Conservation (phyloP, 2,329 filamentous ascomycete genomes). For the Penicillium sp. region DNA sequence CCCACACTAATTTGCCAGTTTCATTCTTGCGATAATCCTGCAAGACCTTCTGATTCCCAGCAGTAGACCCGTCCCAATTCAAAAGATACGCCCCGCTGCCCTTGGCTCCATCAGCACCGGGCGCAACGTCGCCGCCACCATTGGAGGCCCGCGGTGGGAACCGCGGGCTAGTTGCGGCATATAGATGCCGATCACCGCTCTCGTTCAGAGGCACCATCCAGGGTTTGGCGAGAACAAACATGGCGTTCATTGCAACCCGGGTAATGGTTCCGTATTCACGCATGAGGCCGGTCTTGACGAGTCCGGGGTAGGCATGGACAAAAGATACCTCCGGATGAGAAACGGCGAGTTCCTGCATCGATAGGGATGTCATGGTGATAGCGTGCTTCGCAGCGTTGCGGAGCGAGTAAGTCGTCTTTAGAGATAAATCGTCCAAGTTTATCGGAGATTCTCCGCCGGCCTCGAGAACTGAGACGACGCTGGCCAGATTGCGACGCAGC, state of each 20-base stretch:
- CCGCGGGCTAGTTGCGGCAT: slow-evolving; percentile 15
- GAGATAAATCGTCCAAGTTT: slow-evolving; percentile 14
- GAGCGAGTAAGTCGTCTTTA: slow-evolving; percentile 13
- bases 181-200: slow-evolving; percentile 19
- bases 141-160: slow-evolving; percentile 9
- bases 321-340: slow-evolving; percentile 50
- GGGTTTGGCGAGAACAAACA: slow-evolving; percentile 7
- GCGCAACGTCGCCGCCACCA: slow-evolving; percentile 5
- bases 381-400: slow-evolving; percentile 15
- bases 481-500: slow-evolving; percentile 6
- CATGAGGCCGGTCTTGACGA: slow-evolving; percentile 33
- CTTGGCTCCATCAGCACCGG: slow-evolving; percentile 12
- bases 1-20: slow-evolving; percentile 14
- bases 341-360: slow-evolving; percentile 42
- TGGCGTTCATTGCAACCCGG: slow-evolving; percentile 3
- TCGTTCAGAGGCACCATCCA: slow-evolving; percentile 14
- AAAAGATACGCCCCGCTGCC: slow-evolving; percentile 19
- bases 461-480: slow-evolving; percentile 16
- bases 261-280: slow-evolving; percentile 9
- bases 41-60: slow-evolving; percentile 10
- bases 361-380: slow-evolving; percentile 17
- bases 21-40: slow-evolving; percentile 12
- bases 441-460: slow-evolving; percentile 13
- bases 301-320: slow-evolving; percentile 50
- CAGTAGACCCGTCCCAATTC: slow-evolving; percentile 10